phyloP scores from a whole-genome alignment of 371 early-diverging fungal genomes.

The Mortierella sp. region DNA sequence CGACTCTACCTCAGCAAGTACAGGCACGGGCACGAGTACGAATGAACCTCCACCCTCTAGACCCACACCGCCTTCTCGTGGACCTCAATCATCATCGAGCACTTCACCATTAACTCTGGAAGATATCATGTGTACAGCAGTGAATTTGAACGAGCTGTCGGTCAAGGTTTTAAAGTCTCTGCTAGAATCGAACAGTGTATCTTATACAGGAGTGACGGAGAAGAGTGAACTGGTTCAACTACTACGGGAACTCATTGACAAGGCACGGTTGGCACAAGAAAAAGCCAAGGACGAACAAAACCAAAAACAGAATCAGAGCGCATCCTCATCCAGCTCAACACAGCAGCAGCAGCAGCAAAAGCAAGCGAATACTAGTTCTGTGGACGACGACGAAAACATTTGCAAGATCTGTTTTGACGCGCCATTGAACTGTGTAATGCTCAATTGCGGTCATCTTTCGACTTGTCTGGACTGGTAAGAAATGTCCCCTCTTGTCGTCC shows the following conservation, averaged over 20 bases:
- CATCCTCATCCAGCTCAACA: conserved; percentile 1
- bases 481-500: too few relatives aligned
- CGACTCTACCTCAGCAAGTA: neutral
- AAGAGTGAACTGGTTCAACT: conserved; percentile 30
- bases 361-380: neutral
- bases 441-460: conserved; percentile 43
- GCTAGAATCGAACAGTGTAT: conserved; percentile 31
- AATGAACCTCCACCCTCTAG: neutral
- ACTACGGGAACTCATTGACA: conserved; percentile 22
- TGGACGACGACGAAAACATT: conserved; percentile 19
- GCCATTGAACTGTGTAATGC: conserved; percentile 48
- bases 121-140: conserved; percentile 18
- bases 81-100: conserved; percentile 20
- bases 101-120: conserved; percentile 16
- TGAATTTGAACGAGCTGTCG: conserved; percentile 18
- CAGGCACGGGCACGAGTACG: too few relatives aligned
- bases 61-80: conserved; percentile 12
- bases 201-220: conserved; percentile 32
- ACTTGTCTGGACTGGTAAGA: conserved; percentile 51
- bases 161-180: conserved; percentile 38
- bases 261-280: conserved; percentile 7
- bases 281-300: neutral
- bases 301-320: neutral
- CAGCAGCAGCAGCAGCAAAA: neutral
- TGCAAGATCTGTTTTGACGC: conserved; percentile 51